Conservation (phyloP, 257 asterid species). For the Paraleonurus japonicus region DNA sequence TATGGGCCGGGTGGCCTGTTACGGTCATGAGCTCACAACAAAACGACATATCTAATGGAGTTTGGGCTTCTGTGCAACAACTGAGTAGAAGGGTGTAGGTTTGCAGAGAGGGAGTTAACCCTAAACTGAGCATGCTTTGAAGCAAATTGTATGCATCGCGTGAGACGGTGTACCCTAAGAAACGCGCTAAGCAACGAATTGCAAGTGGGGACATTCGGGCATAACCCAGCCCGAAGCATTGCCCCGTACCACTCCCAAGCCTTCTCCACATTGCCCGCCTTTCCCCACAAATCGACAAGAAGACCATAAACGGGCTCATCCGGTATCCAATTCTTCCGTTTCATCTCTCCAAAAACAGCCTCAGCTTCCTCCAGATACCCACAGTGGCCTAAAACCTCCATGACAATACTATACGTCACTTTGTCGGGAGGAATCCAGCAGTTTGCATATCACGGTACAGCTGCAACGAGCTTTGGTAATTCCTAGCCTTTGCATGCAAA, state of each 20-base stretch:
- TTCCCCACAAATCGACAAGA: slow-evolving; percentile 92
- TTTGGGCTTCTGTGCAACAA: slow-evolving; percentile 85
- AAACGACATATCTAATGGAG: slow-evolving; percentile 64
- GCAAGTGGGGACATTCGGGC: slow-evolving; percentile 95
- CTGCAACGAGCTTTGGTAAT: slow-evolving; percentile 74
- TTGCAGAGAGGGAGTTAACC: slow-evolving; percentile 77
- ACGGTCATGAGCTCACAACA: slow-evolving; percentile 80
- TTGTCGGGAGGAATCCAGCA: slow-evolving; percentile 95
- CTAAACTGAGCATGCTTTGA: slow-evolving; percentile 72
- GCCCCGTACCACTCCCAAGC: slow-evolving; percentile 90
- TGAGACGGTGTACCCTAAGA: slow-evolving; percentile 81
- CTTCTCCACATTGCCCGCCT: slow-evolving; percentile 80
- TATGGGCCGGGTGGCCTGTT: slow-evolving; percentile 85
- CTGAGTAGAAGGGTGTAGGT: slow-evolving; percentile 93
- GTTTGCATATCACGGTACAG: slow-evolving; percentile 86
- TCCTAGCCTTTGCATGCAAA: slow-evolving; percentile 88
- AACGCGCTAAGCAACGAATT: slow-evolving; percentile 91
- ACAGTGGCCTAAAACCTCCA: slow-evolving; percentile 98
- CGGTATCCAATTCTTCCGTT: slow-evolving; percentile 87
- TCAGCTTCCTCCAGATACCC: slow-evolving; percentile 93
- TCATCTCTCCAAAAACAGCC: slow-evolving; percentile 84
- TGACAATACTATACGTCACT: slow-evolving; percentile 89
- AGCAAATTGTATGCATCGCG: slow-evolving; percentile 78
- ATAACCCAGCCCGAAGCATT: slow-evolving; percentile 74
- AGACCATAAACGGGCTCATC: slow-evolving; percentile 97